phyloP scores from a whole-genome alignment of 2,329 filamentous ascomycete species.

The Fonsecaea nubica region DNA sequence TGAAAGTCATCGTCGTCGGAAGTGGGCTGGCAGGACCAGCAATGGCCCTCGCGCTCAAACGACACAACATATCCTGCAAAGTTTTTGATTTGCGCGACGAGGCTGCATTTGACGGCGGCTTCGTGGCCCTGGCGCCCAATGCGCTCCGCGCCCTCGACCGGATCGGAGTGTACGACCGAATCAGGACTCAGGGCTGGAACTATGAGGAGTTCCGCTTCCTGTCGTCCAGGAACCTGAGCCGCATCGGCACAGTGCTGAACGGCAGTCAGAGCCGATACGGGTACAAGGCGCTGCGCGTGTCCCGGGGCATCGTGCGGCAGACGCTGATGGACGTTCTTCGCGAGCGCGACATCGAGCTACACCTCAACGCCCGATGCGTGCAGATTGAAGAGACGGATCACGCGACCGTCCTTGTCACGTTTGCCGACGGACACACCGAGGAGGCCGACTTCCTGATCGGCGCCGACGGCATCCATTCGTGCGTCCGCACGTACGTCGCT shows the following conservation, averaged over 20 bases:
- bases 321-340: slow-evolving; percentile 24
- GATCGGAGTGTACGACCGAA: slow-evolving; percentile 56
- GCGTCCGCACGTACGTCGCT: slow-evolving; percentile 29
- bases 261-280: slow-evolving; percentile 45
- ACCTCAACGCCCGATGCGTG: slow-evolving; percentile 28
- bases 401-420: slow-evolving; percentile 23
- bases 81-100: slow-evolving; percentile 60
- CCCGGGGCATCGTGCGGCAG: slow-evolving; percentile 28
- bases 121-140: slow-evolving; percentile 66
- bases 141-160: slow-evolving; percentile 61
- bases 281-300: slow-evolving; percentile 38
- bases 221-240: slow-evolving; percentile 44
- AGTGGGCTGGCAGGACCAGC: slow-evolving; percentile 46
- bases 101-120: slow-evolving; percentile 59
- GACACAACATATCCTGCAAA: slow-evolving; percentile 56
- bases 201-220: slow-evolving; percentile 59
- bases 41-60: slow-evolving; percentile 61
- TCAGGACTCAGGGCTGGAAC: slow-evolving; percentile 55
- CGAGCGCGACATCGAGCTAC: slow-evolving; percentile 29
- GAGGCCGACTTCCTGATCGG: slow-evolving; percentile 41
- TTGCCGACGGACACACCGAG: slow-evolving; percentile 28
- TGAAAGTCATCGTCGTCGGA: slow-evolving; percentile 31
- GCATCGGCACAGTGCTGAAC: slow-evolving; percentile 29
- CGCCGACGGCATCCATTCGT: slow-evolving; percentile 42
- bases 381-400: slow-evolving; percentile 26